Evolutionary conservation across 345 rosid species (phyloP), one percentile per base, ranked within the genome.

Genomic region (Turnera subulata): DNA sequence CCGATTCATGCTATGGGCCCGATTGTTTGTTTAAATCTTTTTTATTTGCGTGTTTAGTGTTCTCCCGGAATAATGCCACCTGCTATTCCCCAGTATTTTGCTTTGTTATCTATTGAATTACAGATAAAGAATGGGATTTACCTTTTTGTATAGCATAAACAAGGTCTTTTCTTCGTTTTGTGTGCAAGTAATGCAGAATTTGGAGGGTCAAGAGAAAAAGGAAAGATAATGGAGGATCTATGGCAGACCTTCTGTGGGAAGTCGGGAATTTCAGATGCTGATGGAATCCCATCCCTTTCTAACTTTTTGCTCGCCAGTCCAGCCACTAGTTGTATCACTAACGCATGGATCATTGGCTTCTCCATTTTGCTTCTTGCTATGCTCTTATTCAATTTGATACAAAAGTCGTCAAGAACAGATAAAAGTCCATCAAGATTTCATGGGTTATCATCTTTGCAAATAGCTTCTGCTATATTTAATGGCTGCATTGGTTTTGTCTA

Each of bases 241-340:
- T 82, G 90, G 96, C 56, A 25, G 45, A 45, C 52, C 58, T 81
- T 88, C 48, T 84, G 96, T 44, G 91, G 79, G 62, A 65, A 80
- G 37, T 68, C 82, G 53, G 75, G 45, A 49, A 73, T 60, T 59
- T 62, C 67, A 35, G 62, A 60, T 7, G 18, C n/a, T 13, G 50
- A 18, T 53, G 66, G 55, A 43, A 39, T 46, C 64, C 67, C 61
- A 6, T n/a, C n/a, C n/a, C n/a, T n/a, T n/a, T n/a, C n/a, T n/a
- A n/a, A n/a, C n/a, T n/a, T n/a, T n/a, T n/a, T n/a, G n/a, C n/a
- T n/a, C n/a, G n/a, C n/a, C n/a, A 53, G 56, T 46, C 71, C 67
- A 50, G 73, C 84, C 21, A 48, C 72, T 66, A 74, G 82, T 1
- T 92, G 95, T 62, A 51, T 64, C 72, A 76, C 80, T 55, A 75